phyloP scores from a whole-genome alignment of 805 yeast genomes.

The Hanseniaspora hatyaiensis region DNA sequence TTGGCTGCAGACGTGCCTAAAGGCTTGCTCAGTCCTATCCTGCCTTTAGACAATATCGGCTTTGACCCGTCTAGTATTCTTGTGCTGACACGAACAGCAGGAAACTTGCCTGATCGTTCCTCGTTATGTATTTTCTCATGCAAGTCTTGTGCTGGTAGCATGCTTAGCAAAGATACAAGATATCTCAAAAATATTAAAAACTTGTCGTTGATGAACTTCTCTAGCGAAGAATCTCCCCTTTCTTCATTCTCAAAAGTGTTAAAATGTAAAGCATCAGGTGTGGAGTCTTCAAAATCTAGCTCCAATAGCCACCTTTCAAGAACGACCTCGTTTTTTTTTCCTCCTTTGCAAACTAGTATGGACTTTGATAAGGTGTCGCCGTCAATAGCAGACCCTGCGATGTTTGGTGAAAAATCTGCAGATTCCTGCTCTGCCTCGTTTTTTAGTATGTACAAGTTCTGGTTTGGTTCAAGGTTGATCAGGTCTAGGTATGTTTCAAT shows the following conservation, averaged over 20 bases:
- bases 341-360: conserved; percentile 50
- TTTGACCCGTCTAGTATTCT: conserved; percentile 64
- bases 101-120: conserved; percentile 24
- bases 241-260: conserved; percentile 24
- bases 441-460: conserved; percentile 49
- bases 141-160: conserved; percentile 63
- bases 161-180: conserved; percentile 49
- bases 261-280: conserved; percentile 28
- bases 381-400: conserved; percentile 2
- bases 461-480: conserved; percentile 43
- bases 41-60: conserved; percentile 67
- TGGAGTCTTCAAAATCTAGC: conserved; percentile 37
- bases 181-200: conserved; percentile 64
- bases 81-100: conserved; percentile 35
- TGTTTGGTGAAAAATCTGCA: conserved; percentile 20
- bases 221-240: conserved; percentile 34
- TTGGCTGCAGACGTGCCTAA: conserved; percentile 36
- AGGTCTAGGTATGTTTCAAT: conserved; percentile 73
- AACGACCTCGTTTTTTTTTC: conserved; percentile 70
- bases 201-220: conserved; percentile 61
- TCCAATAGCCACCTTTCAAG: conserved; percentile 89
- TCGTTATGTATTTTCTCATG: conserved; percentile 34
- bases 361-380: conserved; percentile 30
- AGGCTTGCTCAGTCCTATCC: conserved; percentile 71
- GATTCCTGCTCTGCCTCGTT: conserved; percentile 19